These are phyloP conservation scores for Aschersonia sp. DNA, from an alignment of 2,329 filamentous ascomycete genomes.

Conservation along the genomic window DNA sequence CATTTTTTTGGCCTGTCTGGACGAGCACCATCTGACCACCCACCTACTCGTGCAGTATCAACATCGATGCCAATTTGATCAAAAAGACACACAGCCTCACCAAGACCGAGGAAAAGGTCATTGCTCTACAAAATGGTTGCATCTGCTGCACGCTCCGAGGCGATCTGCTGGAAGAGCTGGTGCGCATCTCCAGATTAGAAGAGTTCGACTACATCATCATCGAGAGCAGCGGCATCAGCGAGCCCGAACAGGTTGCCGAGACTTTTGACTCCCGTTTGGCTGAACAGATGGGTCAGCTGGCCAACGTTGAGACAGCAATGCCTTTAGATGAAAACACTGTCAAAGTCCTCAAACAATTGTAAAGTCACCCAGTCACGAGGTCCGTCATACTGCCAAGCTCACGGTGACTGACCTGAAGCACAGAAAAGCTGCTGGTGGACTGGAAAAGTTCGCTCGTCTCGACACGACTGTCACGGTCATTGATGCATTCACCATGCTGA, in stretches of 20 bases:
- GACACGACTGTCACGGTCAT: conserved; percentile 63
- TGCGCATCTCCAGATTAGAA: conserved; percentile 43
- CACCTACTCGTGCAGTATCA: conserved; percentile 28
- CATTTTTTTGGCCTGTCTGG: no score
- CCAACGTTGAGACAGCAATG: conserved; percentile 13
- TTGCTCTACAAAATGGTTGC: conserved; percentile 58
- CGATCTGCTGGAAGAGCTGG: conserved; percentile 56
- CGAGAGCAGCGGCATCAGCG: conserved; percentile 58
- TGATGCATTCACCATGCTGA: conserved; percentile 58
- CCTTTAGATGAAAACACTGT: conserved; percentile 20
- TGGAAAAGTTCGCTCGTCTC: conserved; percentile 50
- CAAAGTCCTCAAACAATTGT: conserved; percentile 21
- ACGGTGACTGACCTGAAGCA: background rate
- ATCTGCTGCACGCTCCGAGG: conserved; percentile 65
- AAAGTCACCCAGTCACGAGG: background rate
- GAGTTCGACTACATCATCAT: conserved; percentile 59
- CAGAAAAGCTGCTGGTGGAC: conserved; percentile 41
- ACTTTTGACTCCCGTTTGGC: conserved; percentile 49
- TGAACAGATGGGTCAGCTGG: conserved; percentile 26
- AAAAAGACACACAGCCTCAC: conserved; percentile 39
- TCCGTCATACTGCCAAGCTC: background rate
- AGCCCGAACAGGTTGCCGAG: conserved; percentile 61
- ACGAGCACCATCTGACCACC: no score
- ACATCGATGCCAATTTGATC: conserved; percentile 50
- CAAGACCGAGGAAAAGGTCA: conserved; percentile 47